phyloP scores from a whole-genome alignment of 805 yeast species.

The Ogataea pilisensis region DNA sequence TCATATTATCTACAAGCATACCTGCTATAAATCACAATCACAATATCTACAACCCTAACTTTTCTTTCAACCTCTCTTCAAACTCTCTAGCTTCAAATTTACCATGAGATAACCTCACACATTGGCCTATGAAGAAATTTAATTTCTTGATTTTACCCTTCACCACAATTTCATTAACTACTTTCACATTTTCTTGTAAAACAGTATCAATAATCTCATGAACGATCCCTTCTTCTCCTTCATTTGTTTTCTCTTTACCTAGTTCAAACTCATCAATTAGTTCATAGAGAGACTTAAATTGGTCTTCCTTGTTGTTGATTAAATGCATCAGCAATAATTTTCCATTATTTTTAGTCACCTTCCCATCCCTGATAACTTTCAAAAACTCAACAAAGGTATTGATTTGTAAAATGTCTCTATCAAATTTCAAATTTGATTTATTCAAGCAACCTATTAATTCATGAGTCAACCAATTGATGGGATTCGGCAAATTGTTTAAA shows the following conservation, averaged over 20 bases:
- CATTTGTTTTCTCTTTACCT: conserved; percentile 32
- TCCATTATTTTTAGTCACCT: conserved; percentile 65
- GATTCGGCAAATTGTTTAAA: conserved; percentile 36
- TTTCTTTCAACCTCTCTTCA: conserved; percentile 20
- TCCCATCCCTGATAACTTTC: conserved; percentile 37
- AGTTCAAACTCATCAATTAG: conserved; percentile 56
- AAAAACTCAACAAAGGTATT: conserved; percentile 53
- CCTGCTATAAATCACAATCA: too few relatives aligned
- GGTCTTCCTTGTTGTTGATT: conserved; percentile 43
- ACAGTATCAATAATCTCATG: conserved; percentile 35
- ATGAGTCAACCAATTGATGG: conserved; percentile 78
- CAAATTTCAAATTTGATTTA: conserved; percentile 40
- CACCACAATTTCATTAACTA: conserved; percentile 49
- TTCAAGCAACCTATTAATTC: conserved; percentile 69
- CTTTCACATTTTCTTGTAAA: conserved; percentile 39
- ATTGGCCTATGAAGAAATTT: conserved; percentile 79
- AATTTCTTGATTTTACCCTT: conserved; percentile 63
- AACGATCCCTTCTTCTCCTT: conserved; percentile 29
- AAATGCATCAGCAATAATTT: conserved; percentile 61
- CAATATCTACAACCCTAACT: conserved; percentile 8
- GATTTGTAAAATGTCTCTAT: conserved; percentile 33
- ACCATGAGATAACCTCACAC: conserved; percentile 79
- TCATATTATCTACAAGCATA: too few relatives aligned
- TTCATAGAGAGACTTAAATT: conserved; percentile 29
- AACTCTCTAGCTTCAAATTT: conserved; percentile 33